phyloP scores from a whole-genome alignment of 495 filamentous ascomycete genomes.

The Endocarpon pusillum region DNA sequence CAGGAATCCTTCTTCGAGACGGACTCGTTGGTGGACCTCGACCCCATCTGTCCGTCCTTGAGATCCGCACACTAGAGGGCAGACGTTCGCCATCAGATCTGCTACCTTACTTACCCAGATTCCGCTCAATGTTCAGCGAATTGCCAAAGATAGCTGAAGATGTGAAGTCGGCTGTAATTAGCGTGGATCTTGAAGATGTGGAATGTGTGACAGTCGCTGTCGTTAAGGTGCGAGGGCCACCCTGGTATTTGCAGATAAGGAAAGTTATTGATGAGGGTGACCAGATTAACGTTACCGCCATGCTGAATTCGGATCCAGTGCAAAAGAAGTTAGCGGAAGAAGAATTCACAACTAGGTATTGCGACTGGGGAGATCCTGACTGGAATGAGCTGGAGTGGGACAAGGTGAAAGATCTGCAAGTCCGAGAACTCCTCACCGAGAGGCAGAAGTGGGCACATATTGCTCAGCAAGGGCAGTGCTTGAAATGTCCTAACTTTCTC shows the following conservation, averaged over 20 bases:
- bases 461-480: conserved; percentile 38
- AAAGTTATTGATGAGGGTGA: conserved; percentile 17
- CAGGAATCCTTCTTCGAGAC: conserved; percentile 63
- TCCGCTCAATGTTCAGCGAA: conserved; percentile 39
- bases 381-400: conserved; percentile 83
- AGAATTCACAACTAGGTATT: conserved; percentile 42
- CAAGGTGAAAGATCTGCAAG: conserved; percentile 56
- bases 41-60: conserved; percentile 58
- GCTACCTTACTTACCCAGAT: conserved; percentile 56
- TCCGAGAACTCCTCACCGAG: conserved; percentile 56
- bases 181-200: conserved; percentile 52
- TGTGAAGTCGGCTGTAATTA: conserved; percentile 43
- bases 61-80: conserved; percentile 44
- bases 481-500: conserved; percentile 56
- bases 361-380: conserved; percentile 48
- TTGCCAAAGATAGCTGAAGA: conserved; percentile 38
- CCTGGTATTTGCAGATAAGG: conserved; percentile 27
- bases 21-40: conserved; percentile 40
- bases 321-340: conserved; percentile 33
- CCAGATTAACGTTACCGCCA: conserved; percentile 14
- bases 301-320: conserved; percentile 16
- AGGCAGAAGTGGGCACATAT: conserved; percentile 41
- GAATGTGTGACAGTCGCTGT: conserved; percentile 66
- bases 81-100: conserved; percentile 59
- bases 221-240: conserved; percentile 39